phyloP scores from a whole-genome alignment of 306 rosid genomes.

The Vigna angularis region DNA sequence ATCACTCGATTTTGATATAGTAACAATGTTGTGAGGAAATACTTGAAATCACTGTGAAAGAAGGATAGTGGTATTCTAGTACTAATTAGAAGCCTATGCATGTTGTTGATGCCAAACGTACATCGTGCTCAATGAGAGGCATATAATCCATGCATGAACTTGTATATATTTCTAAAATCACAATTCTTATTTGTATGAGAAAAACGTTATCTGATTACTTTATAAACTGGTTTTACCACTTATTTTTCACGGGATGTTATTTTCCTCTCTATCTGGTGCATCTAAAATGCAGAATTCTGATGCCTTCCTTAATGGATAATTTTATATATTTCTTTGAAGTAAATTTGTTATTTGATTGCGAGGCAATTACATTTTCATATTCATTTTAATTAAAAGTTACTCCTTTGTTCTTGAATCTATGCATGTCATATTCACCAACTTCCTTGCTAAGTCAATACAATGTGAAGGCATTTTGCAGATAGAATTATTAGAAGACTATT shows the following conservation, averaged over 20 bases:
- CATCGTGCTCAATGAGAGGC: slow-evolving; percentile 7
- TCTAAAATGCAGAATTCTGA: background rate
- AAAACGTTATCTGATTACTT: slow-evolving; percentile 14
- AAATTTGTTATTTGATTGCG: background rate
- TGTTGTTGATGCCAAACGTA: background rate
- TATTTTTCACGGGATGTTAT: slow-evolving; percentile 13
- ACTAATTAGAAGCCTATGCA: background rate
- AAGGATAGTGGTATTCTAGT: slow-evolving; percentile 24
- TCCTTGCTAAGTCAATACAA: slow-evolving; percentile 5
- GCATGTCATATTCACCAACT: background rate
- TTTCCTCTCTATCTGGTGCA: slow-evolving; percentile 16
- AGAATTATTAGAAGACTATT: slow-evolving; percentile 20
- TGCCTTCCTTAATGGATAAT: background rate
- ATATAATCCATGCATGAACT: slow-evolving; percentile 24
- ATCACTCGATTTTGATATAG: slow-evolving; percentile 30
- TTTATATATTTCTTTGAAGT: background rate
- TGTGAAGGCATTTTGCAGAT: background rate
- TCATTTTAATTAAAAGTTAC: background rate
- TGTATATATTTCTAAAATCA: slow-evolving; percentile 6
- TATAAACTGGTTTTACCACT: slow-evolving; percentile 20
- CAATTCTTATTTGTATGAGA: slow-evolving; percentile 12
- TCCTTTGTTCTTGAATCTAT: slow-evolving; percentile 19
- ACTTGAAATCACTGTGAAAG: slow-evolving; percentile 26
- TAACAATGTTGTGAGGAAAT: slow-evolving; percentile 30
- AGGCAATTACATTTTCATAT: background rate